Percentiles rank a stretch among this genome's conserved stretches.
Evolutionary conservation across 169 alveolate species (phyloP).

Genomic region (Cryptosporidium parvum): DNA sequence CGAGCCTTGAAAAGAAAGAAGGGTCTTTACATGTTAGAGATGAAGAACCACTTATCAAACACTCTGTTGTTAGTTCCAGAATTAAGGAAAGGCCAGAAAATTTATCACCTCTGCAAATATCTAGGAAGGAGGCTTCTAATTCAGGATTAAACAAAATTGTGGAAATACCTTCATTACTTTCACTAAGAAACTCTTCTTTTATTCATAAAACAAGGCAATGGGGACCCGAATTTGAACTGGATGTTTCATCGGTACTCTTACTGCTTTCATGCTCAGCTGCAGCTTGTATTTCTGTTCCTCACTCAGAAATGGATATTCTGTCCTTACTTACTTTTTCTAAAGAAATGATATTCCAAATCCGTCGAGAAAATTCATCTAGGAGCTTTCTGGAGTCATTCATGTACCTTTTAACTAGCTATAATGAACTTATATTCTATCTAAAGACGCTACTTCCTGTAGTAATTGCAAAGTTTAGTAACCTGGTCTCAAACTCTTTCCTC

Average conservation of each 20-base stretch:
- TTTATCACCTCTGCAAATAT: neutral
- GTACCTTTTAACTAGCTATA: conserved; percentile 51
- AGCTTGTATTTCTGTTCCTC: conserved; percentile 60
- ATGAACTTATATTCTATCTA: conserved; percentile 32
- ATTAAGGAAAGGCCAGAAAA: conserved; percentile 6
- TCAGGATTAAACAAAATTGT: no score
- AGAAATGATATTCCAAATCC: neutral
- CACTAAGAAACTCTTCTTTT: conserved; percentile 47
- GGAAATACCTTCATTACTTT: neutral
- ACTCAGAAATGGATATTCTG: conserved; percentile 12
- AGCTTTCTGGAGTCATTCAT: conserved; percentile 68
- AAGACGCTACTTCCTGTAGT: conserved; percentile 44
- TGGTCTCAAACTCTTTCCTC: conserved; percentile 14
- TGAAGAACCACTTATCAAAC: conserved; percentile 1
- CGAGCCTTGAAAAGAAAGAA: conserved; percentile 26
- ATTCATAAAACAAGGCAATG: conserved; percentile 46
- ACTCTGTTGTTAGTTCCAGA: conserved; percentile 31
- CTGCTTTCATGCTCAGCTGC: conserved; percentile 44
- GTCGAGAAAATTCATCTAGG: conserved; percentile 32
- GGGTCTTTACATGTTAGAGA: neutral
- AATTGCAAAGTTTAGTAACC: conserved; percentile 19
- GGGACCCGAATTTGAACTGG: conserved; percentile 62
- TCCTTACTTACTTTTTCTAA: neutral
- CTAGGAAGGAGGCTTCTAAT: neutral
- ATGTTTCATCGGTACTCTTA: conserved; percentile 12